Evolutionary conservation across 331 rosid genomes (phyloP).

Genomic region (Rhamnella rubrinervis): DNA sequence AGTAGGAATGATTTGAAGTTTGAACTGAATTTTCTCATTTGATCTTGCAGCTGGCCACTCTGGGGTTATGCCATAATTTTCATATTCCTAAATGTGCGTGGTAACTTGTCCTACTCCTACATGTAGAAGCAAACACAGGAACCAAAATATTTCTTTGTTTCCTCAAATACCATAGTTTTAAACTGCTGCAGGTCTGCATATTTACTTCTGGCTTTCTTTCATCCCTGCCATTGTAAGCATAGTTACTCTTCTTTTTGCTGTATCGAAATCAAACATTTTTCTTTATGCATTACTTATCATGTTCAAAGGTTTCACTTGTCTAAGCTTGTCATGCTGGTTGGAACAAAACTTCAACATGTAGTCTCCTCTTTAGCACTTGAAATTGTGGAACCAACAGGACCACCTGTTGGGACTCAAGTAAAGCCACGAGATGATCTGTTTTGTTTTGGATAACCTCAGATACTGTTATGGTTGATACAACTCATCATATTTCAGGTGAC

Average conservation of each 20-base stretch:
- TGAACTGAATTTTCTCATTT: background rate
- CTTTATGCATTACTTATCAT: conserved; percentile 5
- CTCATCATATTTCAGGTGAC: conserved; percentile 81
- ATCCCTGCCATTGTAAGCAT: conserved; percentile 87
- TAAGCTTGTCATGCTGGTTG: conserved; percentile 93
- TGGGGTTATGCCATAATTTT: conserved; percentile 88
- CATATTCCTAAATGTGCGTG: conserved; percentile 84
- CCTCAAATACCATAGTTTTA: conserved; percentile 14
- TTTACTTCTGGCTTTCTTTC: conserved; percentile 96
- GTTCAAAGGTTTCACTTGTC: conserved; percentile 27
- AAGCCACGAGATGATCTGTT: conserved; percentile 87
- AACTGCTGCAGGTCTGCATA: conserved; percentile 65
- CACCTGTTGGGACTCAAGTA: conserved; percentile 60
- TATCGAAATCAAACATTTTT: background rate
- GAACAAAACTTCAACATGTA: conserved; percentile 95
- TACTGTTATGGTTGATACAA: too few relatives aligned
- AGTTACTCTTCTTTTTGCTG: conserved; percentile 2
- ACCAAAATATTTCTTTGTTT: conserved; percentile 15
- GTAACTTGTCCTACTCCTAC: conserved; percentile 37
- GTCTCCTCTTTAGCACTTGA: conserved; percentile 92
- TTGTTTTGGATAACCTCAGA: conserved; percentile 77
- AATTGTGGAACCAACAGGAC: conserved; percentile 60
- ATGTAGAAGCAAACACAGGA: background rate
- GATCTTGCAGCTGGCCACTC: conserved; percentile 77
- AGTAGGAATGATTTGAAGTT: too few relatives aligned